Percentiles rank a stretch among this genome's conserved stretches.
These are phyloP conservation scores for Verticillium tricorpus DNA, from an alignment of 2,329 filamentous ascomycete species.

Conservation along the genomic window DNA sequence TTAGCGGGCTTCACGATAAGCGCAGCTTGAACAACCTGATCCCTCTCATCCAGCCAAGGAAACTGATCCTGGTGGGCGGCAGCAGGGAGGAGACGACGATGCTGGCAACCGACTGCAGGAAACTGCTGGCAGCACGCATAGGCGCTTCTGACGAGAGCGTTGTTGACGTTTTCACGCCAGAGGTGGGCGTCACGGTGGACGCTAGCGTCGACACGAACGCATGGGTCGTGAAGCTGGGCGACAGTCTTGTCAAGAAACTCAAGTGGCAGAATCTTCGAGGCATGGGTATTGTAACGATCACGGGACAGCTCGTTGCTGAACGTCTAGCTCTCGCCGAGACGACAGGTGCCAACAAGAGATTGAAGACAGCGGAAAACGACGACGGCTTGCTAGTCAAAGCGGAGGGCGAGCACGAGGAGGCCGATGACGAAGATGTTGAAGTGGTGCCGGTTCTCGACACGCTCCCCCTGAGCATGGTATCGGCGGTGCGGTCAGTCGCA, in stretches of 20 bases:
- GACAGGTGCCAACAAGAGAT: slow-evolving; percentile 43
- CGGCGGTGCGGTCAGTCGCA: slow-evolving; percentile 70
- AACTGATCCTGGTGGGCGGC: slow-evolving; percentile 88
- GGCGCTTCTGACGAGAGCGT: slow-evolving; percentile 41
- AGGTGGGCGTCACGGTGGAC: slow-evolving; percentile 69
- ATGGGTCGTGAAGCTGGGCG: slow-evolving; percentile 89
- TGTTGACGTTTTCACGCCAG: slow-evolving; percentile 77
- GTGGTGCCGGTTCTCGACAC: slow-evolving; percentile 48
- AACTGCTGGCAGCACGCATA: slow-evolving; percentile 48
- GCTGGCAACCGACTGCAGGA: slow-evolving; percentile 76
- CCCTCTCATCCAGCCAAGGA: slow-evolving; percentile 87
- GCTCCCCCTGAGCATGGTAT: slow-evolving; percentile 55
- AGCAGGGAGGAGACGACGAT: slow-evolving; percentile 71
- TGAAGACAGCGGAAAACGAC: slow-evolving; percentile 35
- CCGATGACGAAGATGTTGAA: slow-evolving; percentile 6
- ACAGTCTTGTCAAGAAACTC: slow-evolving; percentile 76
- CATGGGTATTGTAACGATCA: slow-evolving; percentile 87
- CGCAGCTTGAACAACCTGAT: slow-evolving; percentile 92
- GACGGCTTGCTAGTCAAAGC: slow-evolving; percentile 3
- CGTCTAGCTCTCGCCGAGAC: slow-evolving; percentile 33
- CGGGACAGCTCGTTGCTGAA: slow-evolving; percentile 56
- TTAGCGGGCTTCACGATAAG: slow-evolving; percentile 87
- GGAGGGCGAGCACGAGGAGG: slow-evolving; percentile 13
- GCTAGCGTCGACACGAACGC: slow-evolving; percentile 97
- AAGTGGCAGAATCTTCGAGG: slow-evolving; percentile 94